Base-by-base conservation (phyloP, 176 grass and related monocot genomes). In the Oryza brachyantha region DNA sequence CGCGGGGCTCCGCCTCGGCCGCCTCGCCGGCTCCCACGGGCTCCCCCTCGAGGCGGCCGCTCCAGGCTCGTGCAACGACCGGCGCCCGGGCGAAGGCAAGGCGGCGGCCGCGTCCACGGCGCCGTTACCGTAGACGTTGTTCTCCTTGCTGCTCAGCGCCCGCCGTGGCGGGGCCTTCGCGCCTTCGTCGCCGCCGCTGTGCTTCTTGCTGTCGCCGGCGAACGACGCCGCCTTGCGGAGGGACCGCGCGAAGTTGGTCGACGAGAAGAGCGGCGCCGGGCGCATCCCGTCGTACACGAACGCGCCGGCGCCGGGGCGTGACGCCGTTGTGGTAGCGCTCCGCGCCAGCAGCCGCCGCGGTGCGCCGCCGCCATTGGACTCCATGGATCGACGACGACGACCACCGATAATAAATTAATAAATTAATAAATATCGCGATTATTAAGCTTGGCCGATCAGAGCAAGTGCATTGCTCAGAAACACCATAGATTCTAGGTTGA, bases 171-270 rank as follows among this genome's bases (percentile, higher is more conserved):
- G 67, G 27, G 55, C 62, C 48, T 52, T 52, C 29, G 41, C 77
- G 52, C 28, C n/a, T n/a, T n/a, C 79, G 66, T 31, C 84, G 66
- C 26, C 50, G 8, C 7, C 17, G 79, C 35, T 32, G 32, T 32
- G 38, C 55, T 91, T 91, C 86, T 88, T 94, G 83, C 86, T 80
- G 81, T 4, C 69, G 75, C 67, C 40, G 38, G 40, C 14, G 54
- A 84, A 88, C 29, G 68, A 76, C 25, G 31, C 73, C 61, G 57
- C 64, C 62, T 66, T 75, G 74, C 84, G 64, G 81, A 80, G 85
- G 61, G 80, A 86, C 32, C 77, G 82, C 36, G 73, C 29, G 72
- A 83, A 64, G 89, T 79, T 79, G 73, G 67, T 42, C 29, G 82
- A 50, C 64, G 86, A 31, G 91, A 90, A 70, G 70, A 91, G 83